phyloP scores from a whole-genome alignment of 2,329 filamentous ascomycete species.

The Ceratocystiopsis minuta region DNA sequence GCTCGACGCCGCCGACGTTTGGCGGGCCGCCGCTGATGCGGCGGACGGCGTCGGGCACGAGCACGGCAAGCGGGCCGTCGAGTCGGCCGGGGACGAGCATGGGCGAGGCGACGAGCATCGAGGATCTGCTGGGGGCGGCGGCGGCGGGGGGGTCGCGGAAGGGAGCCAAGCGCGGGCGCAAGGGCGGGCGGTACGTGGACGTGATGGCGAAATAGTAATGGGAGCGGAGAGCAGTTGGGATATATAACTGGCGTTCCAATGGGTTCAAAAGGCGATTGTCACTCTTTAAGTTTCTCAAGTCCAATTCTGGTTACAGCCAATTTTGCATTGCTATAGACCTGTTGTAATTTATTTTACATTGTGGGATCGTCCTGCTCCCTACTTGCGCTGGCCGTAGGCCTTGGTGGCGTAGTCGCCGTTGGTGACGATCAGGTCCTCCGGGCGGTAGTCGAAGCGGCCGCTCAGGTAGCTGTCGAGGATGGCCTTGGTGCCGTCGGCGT shows the following conservation, averaged over 20 bases:
- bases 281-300: too few relatives aligned
- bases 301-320: too few relatives aligned
- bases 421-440: slow-evolving; percentile 80
- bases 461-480: slow-evolving; percentile 86
- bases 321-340: too few relatives aligned
- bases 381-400: slow-evolving; percentile 64
- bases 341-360: background rate
- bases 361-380: slow-evolving; percentile 11
- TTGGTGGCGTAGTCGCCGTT: slow-evolving; percentile 87
- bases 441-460: slow-evolving; percentile 72
- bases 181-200: slow-evolving; percentile 80
- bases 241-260: too few relatives aligned
- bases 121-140: slow-evolving; percentile 71
- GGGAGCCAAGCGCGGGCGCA: slow-evolving; percentile 52
- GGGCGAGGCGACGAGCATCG: slow-evolving; percentile 86
- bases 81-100: slow-evolving; percentile 62
- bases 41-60: slow-evolving; percentile 30
- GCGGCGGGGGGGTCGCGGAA: slow-evolving; percentile 49
- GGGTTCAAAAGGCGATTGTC: too few relatives aligned
- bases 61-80: slow-evolving; percentile 30
- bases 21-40: slow-evolving; percentile 8
- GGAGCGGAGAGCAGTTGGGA: too few relatives aligned
- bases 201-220: slow-evolving; percentile 76
- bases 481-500: slow-evolving; percentile 70
- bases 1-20: slow-evolving; percentile 19